phyloP scores from a whole-genome alignment of 2,329 filamentous ascomycete species.

The Pseudogymnoascus sp. region DNA sequence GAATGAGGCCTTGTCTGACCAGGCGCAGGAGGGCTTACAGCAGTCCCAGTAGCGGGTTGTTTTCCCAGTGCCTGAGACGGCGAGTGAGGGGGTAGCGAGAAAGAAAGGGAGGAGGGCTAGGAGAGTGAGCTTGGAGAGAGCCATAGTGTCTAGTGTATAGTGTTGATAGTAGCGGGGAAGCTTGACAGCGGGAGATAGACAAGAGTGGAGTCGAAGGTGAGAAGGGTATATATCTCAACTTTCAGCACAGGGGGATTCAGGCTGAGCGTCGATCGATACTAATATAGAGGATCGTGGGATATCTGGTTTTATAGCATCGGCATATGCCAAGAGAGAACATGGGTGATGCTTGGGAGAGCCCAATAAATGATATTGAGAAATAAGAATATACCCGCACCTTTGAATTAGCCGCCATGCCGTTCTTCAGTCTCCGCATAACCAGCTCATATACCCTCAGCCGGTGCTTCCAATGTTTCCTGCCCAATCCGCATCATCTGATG shows the following conservation, averaged over 20 bases:
- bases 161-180: not conserved
- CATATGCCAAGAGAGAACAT: not conserved
- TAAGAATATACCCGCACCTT: not conserved
- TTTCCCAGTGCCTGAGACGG: constrained; percentile 18
- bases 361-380: not conserved
- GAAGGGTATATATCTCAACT: not conserved
- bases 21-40: constrained; percentile 61
- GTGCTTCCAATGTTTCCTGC: not conserved
- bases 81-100: constrained; percentile 15
- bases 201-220: not conserved
- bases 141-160: constrained; percentile 14
- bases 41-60: constrained; percentile 52
- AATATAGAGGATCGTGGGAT: not conserved
- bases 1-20: constrained; percentile 49
- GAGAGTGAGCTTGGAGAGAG: constrained; percentile 17
- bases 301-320: not conserved
- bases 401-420: not conserved
- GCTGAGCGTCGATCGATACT: not conserved
- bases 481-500: constrained; percentile 3
- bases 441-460: not conserved
- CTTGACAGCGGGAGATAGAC: not conserved
- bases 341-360: not conserved
- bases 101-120: constrained; percentile 21
- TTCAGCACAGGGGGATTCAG: not conserved
- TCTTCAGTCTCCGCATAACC: not conserved